Conservation (phyloP, 78 protist species). For the Cavenderia fasciculata region DNA sequence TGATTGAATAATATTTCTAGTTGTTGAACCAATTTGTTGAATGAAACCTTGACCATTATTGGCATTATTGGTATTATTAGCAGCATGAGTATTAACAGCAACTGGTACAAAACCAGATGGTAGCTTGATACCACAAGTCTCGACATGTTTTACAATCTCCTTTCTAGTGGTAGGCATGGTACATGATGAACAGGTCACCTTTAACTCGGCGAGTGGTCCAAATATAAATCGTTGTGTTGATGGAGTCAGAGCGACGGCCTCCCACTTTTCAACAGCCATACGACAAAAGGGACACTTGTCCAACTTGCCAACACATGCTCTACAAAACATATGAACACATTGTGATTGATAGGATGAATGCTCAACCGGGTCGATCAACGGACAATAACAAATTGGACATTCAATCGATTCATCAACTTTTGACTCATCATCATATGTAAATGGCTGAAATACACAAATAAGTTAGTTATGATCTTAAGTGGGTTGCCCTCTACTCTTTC, state of each 20-base stretch:
- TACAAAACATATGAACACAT: constrained; percentile 33
- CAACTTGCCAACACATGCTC: constrained; percentile 17
- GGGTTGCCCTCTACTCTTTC: too few relatives aligned
- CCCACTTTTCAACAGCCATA: constrained; percentile 36
- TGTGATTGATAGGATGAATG: constrained; percentile 22
- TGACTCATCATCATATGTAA: constrained; percentile 22
- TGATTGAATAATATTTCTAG: background rate
- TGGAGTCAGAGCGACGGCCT: constrained; percentile 12
- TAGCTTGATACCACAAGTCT: constrained; percentile 38
- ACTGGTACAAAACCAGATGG: constrained; percentile 6
- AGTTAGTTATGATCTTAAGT: too few relatives aligned
- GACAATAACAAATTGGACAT: constrained; percentile 66
- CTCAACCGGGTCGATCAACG: constrained; percentile 66
- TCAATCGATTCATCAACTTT: constrained; percentile 17
- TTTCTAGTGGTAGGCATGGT: constrained; percentile 36
- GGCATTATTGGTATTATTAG: background rate
- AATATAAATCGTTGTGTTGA: constrained; percentile 35
- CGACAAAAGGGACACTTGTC: constrained; percentile 49
- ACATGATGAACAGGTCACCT: constrained; percentile 42
- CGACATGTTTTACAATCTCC: constrained; percentile 39
- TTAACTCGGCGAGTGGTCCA: constrained; percentile 49
- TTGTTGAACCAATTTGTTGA: background rate
- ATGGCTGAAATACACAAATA: too few relatives aligned
- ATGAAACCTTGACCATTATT: background rate
- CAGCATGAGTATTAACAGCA: background rate